Conservation (phyloP, 2,329 filamentous ascomycete species). For the Ophiosphaerella korrae region DNA sequence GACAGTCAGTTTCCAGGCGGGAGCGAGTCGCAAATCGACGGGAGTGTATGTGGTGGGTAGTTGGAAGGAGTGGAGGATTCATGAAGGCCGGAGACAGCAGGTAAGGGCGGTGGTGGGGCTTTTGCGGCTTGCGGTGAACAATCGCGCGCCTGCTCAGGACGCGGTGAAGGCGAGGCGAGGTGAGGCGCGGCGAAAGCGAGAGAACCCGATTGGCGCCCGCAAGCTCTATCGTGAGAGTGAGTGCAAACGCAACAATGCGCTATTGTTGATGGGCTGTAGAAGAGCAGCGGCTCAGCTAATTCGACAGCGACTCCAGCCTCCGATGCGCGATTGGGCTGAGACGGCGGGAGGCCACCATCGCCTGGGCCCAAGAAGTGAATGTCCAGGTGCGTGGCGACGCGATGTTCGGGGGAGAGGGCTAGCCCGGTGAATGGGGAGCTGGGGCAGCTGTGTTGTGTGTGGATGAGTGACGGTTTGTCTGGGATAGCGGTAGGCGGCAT, state of each 20-base stretch:
- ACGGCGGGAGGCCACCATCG: slow-evolving; percentile 35
- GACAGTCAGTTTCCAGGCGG: slow-evolving; percentile 4
- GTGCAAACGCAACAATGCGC: slow-evolving; percentile 5
- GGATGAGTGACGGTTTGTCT: neutral
- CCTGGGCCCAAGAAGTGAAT: slow-evolving; percentile 19
- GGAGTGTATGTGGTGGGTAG: slow-evolving; percentile 8
- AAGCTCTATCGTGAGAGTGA: slow-evolving; percentile 4
- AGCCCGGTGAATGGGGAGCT: neutral
- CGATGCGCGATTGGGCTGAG: slow-evolving; percentile 29
- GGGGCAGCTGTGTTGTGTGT: neutral
- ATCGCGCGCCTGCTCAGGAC: neutral
- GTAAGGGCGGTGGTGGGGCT: slow-evolving; percentile 4
- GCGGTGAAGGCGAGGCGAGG: slow-evolving; percentile 3
- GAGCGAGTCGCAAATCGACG: slow-evolving; percentile 9
- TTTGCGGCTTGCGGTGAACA: slow-evolving; percentile 1
- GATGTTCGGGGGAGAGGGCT: neutral
- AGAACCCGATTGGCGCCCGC: neutral
- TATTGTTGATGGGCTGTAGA: slow-evolving; percentile 9
- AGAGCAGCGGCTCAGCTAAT: slow-evolving; percentile 18
- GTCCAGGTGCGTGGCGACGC: slow-evolving; percentile 10
- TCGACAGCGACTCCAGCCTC: slow-evolving; percentile 34
- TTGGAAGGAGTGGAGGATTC: slow-evolving; percentile 19
- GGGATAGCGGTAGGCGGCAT: slow-evolving; percentile 4
- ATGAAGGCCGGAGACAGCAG: slow-evolving; percentile 14
- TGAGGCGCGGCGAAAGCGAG: slow-evolving; percentile 2